Evolutionary conservation across 2,329 filamentous ascomycete species (phyloP).

Genomic region (Claviceps pazoutovae): DNA sequence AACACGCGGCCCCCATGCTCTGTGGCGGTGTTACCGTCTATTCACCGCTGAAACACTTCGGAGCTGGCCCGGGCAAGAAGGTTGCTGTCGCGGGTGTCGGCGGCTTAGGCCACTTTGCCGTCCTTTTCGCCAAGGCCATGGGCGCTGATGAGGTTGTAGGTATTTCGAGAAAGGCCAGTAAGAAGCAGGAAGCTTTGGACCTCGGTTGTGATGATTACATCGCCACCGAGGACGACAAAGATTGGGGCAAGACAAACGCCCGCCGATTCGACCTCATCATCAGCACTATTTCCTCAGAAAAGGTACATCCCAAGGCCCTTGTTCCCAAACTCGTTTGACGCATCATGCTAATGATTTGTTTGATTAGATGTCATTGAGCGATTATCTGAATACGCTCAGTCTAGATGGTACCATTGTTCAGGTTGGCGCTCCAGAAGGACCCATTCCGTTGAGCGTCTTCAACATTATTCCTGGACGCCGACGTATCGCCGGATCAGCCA

Average conservation of each 20-base stretch:
- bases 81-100: slow-evolving; percentile 56
- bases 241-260: slow-evolving; percentile 39
- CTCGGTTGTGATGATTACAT: slow-evolving; percentile 42
- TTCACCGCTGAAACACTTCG: slow-evolving; percentile 46
- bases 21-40: slow-evolving; percentile 59
- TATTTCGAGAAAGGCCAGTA: slow-evolving; percentile 39
- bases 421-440: slow-evolving; percentile 31
- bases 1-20: slow-evolving; percentile 46
- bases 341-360: background rate
- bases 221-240: slow-evolving; percentile 30
- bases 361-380: slow-evolving; percentile 39
- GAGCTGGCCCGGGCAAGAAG: slow-evolving; percentile 50
- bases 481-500: slow-evolving; percentile 29
- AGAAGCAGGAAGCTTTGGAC: slow-evolving; percentile 39
- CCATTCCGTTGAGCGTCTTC: slow-evolving; percentile 16
- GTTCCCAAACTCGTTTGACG: background rate
- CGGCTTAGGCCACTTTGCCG: slow-evolving; percentile 54
- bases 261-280: slow-evolving; percentile 43
- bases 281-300: slow-evolving; percentile 35
- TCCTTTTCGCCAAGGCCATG: slow-evolving; percentile 54
- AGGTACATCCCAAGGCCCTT: slow-evolving; percentile 6
- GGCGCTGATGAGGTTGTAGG: slow-evolving; percentile 47
- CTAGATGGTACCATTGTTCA: slow-evolving; percentile 49
- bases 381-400: slow-evolving; percentile 47
- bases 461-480: slow-evolving; percentile 40